Base-by-base conservation (phyloP, 2,329 filamentous ascomycete species). In the Aspergillus ruber region DNA sequence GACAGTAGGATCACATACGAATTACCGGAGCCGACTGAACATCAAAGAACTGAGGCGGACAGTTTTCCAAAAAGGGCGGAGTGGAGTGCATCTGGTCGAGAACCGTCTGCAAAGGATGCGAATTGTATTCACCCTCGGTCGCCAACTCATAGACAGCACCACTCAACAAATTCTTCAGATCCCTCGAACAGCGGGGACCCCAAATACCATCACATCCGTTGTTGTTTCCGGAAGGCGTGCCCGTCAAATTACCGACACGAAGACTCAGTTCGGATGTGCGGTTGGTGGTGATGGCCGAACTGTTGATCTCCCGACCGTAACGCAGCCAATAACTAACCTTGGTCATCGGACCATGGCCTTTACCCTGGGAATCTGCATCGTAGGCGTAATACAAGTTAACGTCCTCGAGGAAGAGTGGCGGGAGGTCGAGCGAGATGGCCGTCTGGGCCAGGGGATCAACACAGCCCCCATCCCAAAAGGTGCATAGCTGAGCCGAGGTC, bases 191-290 rank as follows among this genome's bases (percentile, higher is more conserved):
- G 20, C 51, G 44, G 4, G 52, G 29, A 1, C 65, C 64, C 67
- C 66, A 69, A 27, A 70, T 60, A 10, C 63, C 60, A 47, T 70
- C 64, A 43, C 67, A 69, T 36, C 64, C 66, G 55, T 69, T 68
- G 41, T 63, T 67, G 4, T 38, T 42, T 2, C 65, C 65, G 3
- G 56, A 58, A 3, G 65, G 63, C 10, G 56, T 62, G n/a, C 62
- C 66, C 3, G 63, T 66, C 18, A 68, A 21, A 44, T 70, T 69
- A 1, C 65, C 66, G 13, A 69, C 53, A 9, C 66, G 65, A 35
- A 70, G 48, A 6, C 59, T 65, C 20, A 68, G 46, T 35, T 70
- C 67, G 6, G 64, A 65, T 2, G 67, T 70, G 38, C 62, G 61
- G 47, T 70, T 70, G 4, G 52, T 47, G 38, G 59, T 49, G 38